phyloP scores from a whole-genome alignment of 768 basidiomycete species.

The Hirschioporus abietinus region DNA sequence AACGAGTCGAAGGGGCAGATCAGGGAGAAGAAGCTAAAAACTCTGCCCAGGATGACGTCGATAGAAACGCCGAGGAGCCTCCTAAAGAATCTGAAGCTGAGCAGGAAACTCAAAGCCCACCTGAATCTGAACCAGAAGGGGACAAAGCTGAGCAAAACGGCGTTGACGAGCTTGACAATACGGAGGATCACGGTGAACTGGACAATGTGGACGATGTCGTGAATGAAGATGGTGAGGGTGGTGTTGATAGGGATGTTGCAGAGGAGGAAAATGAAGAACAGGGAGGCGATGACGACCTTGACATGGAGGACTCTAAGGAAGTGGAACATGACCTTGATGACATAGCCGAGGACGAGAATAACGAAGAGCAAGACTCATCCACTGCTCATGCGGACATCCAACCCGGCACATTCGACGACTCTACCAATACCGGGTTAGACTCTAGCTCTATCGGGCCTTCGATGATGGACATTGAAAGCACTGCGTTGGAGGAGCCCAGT shows the following conservation, averaged over 20 bases:
- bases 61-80: constrained; percentile 21
- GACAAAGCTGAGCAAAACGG: constrained; percentile 12
- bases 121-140: constrained; percentile 20
- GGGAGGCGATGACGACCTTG: constrained; percentile 16
- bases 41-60: constrained; percentile 17
- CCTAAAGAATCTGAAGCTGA: constrained; percentile 23
- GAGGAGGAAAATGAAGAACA: constrained; percentile 25
- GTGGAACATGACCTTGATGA: constrained; percentile 28
- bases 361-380: constrained; percentile 30
- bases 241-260: constrained; percentile 26
- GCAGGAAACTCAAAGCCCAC: constrained; percentile 24
- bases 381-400: constrained; percentile 34
- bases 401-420: constrained; percentile 20
- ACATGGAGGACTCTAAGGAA: constrained; percentile 34
- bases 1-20: constrained; percentile 22
- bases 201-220: constrained; percentile 31
- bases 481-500: background rate
- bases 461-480: background rate
- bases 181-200: constrained; percentile 23
- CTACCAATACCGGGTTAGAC: constrained; percentile 10
- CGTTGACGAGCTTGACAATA: constrained; percentile 8
- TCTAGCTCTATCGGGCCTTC: background rate
- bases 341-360: constrained; percentile 22
- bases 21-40: constrained; percentile 23
- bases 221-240: constrained; percentile 25